A percentile compares a stretch with the other conserved stretches of the same genome.
Evolutionary conservation across 2,329 filamentous ascomycete species (phyloP).

Genomic region (Epichloe sp.): DNA sequence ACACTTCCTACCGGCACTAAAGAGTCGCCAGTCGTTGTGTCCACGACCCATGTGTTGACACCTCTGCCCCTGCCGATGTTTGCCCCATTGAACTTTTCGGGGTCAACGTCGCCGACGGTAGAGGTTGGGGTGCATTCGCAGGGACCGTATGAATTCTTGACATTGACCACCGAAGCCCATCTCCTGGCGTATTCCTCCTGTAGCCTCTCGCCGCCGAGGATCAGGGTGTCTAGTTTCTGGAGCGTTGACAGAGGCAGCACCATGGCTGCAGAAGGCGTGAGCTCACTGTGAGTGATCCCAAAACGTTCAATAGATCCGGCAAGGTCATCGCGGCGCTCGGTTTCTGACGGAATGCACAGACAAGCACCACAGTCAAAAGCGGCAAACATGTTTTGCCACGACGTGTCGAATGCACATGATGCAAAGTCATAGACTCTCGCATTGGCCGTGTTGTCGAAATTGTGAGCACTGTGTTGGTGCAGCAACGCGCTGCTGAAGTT

Average conservation of each 20-base stretch:
- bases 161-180: constrained; percentile 2
- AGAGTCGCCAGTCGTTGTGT: not conserved
- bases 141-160: constrained; percentile 3
- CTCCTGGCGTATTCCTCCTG: not conserved
- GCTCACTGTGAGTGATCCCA: not conserved
- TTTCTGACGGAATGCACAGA: constrained; percentile 10
- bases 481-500: constrained; percentile 7
- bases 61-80: constrained; percentile 7
- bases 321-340: constrained; percentile 4
- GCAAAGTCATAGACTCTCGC: constrained; percentile 13
- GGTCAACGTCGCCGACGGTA: constrained; percentile 9
- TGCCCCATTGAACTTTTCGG: constrained; percentile 11
- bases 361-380: constrained; percentile 9
- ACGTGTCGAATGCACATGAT: constrained; percentile 11
- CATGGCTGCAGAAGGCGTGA: constrained; percentile 3
- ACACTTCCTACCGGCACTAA: constrained; percentile 6
- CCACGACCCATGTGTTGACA: constrained; percentile 7
- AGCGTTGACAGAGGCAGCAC: not conserved
- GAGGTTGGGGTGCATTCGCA: constrained; percentile 3
- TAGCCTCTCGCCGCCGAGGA: constrained; percentile 2
- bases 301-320: not conserved
- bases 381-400: constrained; percentile 10
- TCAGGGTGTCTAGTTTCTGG: not conserved
- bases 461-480: constrained; percentile 5
- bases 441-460: constrained; percentile 2